Evolutionary conservation across 1,284 basidiomycete genomes (phyloP).

Genomic region (Moesziomyces globuligerus): DNA sequence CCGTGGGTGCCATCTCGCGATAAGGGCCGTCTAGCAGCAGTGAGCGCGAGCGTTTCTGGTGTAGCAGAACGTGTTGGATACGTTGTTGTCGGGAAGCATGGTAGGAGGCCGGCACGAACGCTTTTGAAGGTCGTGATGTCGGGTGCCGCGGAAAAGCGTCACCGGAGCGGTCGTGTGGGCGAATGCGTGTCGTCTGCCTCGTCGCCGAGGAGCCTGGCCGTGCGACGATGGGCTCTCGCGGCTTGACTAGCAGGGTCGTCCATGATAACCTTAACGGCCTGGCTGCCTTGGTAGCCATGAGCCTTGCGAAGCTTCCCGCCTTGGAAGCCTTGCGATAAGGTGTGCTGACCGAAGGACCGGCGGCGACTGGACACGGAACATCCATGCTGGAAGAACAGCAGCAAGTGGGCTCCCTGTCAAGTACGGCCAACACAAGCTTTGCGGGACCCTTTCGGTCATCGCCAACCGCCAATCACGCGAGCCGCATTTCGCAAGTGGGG

Average conservation of each 20-base stretch:
- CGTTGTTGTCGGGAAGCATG: conserved; percentile 32
- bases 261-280: conserved; percentile 38
- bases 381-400: too few species aligned
- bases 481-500: background rate
- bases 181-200: too few species aligned
- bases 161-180: conserved; percentile 1
- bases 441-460: too few species aligned
- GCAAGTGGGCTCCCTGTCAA: too few species aligned
- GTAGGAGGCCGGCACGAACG: conserved; percentile 10
- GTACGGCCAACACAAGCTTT: too few species aligned
- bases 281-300: conserved; percentile 15
- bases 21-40: background rate
- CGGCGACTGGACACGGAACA: too few species aligned
- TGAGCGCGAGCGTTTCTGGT: background rate
- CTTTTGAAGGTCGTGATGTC: conserved; percentile 28
- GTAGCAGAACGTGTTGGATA: conserved; percentile 11
- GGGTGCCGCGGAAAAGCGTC: conserved; percentile 9
- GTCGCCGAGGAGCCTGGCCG: background rate
- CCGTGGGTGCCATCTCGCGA: conserved; percentile 35
- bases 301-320: background rate
- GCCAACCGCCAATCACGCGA: too few species aligned
- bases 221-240: background rate
- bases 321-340: too few species aligned
- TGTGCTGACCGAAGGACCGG: background rate
- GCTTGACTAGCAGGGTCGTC: conserved; percentile 35